These are phyloP conservation scores for Dendrostoma leiphaemia DNA, from an alignment of 2,329 filamentous ascomycete species.

Conservation along the genomic window DNA sequence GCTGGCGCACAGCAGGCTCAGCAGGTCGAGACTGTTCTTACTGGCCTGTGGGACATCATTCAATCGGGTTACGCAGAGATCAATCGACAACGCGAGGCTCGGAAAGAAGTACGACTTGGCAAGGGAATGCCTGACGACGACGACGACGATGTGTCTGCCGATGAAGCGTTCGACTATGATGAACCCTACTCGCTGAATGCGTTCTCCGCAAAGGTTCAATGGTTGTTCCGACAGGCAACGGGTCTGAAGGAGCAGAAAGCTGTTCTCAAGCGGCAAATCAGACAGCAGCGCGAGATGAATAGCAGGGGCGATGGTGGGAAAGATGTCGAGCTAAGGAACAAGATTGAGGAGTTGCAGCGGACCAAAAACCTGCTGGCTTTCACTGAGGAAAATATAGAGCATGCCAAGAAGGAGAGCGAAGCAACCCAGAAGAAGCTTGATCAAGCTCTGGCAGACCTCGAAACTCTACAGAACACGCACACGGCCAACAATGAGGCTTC, in stretches of 20 bases:
- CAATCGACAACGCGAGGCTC: slow-evolving; percentile 52
- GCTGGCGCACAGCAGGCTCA: slow-evolving; percentile 40
- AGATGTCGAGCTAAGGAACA: slow-evolving; percentile 61
- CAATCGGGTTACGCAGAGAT: slow-evolving; percentile 54
- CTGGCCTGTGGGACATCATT: slow-evolving; percentile 57
- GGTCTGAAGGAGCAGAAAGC: slow-evolving; percentile 82
- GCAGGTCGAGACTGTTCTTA: slow-evolving; percentile 56
- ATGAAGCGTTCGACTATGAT: slow-evolving; percentile 55
- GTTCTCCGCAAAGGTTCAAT: slow-evolving; percentile 77
- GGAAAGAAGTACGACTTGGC: slow-evolving; percentile 50
- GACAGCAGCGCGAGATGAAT: slow-evolving; percentile 91
- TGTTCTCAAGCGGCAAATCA: slow-evolving; percentile 86
- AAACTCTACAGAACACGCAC: slow-evolving; percentile 32
- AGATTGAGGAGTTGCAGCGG: slow-evolving; percentile 54
- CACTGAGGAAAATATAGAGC: slow-evolving; percentile 27
- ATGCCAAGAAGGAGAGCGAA: slow-evolving; percentile 26
- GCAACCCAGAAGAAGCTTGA: slow-evolving; percentile 49
- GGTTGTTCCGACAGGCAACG: slow-evolving; percentile 73
- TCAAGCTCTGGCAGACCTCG: slow-evolving; percentile 46
- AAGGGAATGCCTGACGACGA: slow-evolving; percentile 55
- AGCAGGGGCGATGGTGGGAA: slow-evolving; percentile 76
- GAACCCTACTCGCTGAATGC: slow-evolving; percentile 70
- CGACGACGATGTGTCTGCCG: slow-evolving; percentile 61
- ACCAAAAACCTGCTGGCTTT: slow-evolving; percentile 28
- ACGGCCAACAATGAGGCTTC: slow-evolving; percentile 27